Base-by-base conservation (phyloP, 1,139 yeast species). In the Candida tropicalis region DNA sequence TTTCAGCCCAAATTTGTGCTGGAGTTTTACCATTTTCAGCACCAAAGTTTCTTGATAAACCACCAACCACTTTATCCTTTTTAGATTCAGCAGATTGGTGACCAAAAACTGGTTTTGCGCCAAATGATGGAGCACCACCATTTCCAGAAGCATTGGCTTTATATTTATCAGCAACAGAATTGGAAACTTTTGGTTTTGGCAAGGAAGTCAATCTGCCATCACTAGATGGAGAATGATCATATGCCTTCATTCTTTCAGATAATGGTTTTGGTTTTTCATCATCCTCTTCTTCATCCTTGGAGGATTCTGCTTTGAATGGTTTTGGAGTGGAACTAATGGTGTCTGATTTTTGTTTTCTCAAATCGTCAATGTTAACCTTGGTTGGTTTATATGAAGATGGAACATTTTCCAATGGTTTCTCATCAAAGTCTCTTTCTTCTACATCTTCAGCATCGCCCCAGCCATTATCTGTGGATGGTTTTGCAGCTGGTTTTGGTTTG, bases 1-100 rank as follows among this genome's bases (percentile, higher is more conserved):
- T 88, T 63, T 88, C 97, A 16, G 97, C 97, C 97, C 97, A 90
- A 29, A 87, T 60, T 65, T 90, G 97, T 28, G 97, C 97, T 24
- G 98, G 97, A 3, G 96, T 87, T 66, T 88, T 87, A 48, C 96
- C 97, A 46, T 77, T 80, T 51, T 78, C 79, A 40, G 87, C 72
- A 48, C 81, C 95, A 62, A 81, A 86, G 60, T 84, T 78, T 63
- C 84, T 79, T 43, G 83, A 78, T 33, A 79, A 66, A 29, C 91
- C 95, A 39, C 87, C 83, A 33, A 77, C 75, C 7, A 80, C 68
- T 45, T 77, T 75, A 35, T 79, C 77, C 37, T 62, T 66, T 42
- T 57, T 59, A 28, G 51, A 45, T 7, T 59, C 58, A 25, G 66
- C 58, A 2, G 65, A 49, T 17, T 62, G 52, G 20, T 66, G 62